Evolutionary conservation across 176 grass and related monocot species (phyloP).

Genomic region (Olyra latifolia): DNA sequence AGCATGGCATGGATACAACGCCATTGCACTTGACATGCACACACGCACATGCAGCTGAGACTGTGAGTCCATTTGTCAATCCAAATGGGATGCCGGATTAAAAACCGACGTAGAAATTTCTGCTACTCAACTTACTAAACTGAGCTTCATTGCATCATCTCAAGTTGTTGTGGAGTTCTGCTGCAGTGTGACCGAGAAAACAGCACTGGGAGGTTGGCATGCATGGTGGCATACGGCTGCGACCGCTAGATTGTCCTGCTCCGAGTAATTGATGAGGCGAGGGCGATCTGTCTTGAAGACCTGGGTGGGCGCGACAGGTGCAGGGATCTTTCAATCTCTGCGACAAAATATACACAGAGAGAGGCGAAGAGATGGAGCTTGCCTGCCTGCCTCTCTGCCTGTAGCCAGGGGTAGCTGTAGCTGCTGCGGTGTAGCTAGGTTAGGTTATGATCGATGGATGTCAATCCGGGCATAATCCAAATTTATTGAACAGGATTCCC

Average conservation of each 20-base stretch:
- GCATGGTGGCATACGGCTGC: neutral
- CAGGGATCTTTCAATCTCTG: slow-evolving; percentile 22
- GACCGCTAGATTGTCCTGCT: slow-evolving; percentile 43
- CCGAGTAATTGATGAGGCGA: neutral
- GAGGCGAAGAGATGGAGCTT: neutral
- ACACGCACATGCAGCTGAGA: too few relatives aligned
- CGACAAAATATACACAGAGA: slow-evolving; percentile 40
- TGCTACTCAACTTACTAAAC: too few relatives aligned
- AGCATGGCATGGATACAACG: neutral
- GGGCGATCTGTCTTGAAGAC: neutral
- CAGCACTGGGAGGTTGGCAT: neutral
- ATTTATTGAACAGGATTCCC: neutral
- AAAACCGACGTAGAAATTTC: too few relatives aligned
- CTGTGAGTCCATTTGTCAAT: neutral
- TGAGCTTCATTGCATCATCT: too few relatives aligned
- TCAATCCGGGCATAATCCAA: slow-evolving; percentile 3
- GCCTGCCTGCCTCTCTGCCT: neutral
- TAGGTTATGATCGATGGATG: slow-evolving; percentile 1
- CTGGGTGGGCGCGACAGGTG: neutral
- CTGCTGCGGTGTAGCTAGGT: too few relatives aligned
- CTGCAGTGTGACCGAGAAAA: neutral
- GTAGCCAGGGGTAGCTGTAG: neutral
- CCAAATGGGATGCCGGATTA: neutral
- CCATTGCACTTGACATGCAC: neutral
- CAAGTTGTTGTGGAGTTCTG: too few relatives aligned